Percentiles rank a stretch among this genome's conserved stretches.
Evolutionary conservation across 1,139 yeast species (phyloP).

Genomic region (Sugiyamaella sp.): DNA sequence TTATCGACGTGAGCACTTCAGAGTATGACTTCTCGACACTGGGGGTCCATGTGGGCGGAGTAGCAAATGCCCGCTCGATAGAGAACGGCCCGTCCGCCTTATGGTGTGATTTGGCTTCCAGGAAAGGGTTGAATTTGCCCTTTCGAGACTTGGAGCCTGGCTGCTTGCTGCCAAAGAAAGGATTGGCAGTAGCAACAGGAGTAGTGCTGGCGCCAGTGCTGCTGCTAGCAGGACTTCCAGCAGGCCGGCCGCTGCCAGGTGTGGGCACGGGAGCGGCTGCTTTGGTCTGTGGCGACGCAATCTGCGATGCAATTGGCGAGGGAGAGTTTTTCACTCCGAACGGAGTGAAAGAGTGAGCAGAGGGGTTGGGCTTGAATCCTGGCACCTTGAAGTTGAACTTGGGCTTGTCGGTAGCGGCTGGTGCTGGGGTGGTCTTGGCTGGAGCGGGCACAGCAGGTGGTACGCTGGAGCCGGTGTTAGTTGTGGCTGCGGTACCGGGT

Average conservation of each 20-base stretch:
- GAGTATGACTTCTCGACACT: conserved; percentile 34
- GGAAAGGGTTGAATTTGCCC: conserved; percentile 62
- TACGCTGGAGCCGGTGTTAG: too few species aligned
- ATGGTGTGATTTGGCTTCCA: conserved; percentile 42
- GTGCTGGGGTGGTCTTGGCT: background rate
- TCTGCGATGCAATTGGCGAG: conserved; percentile 19
- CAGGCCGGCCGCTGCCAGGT: background rate
- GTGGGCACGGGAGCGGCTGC: conserved; percentile 20
- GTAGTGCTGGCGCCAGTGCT: conserved; percentile 26
- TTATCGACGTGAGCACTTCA: conserved; percentile 28
- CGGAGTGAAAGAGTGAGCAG: conserved; percentile 73
- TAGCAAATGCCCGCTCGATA: conserved; percentile 66
- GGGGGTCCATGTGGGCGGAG: conserved; percentile 78
- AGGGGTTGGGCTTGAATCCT: conserved; percentile 69
- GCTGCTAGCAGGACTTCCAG: conserved; percentile 11
- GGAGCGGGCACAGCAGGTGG: background rate
- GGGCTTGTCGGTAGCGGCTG: conserved; percentile 28
- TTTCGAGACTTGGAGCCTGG: conserved; percentile 47
- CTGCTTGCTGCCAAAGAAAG: conserved; percentile 57
- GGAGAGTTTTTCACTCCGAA: conserved; percentile 30
- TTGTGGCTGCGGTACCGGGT: too few species aligned
- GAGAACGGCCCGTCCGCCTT: conserved; percentile 45
- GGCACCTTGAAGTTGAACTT: conserved; percentile 61
- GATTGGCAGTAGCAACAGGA: conserved; percentile 16
- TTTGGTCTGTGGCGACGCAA: conserved; percentile 20